Evolutionary conservation across 2,329 filamentous ascomycete genomes (phyloP), one percentile per base, ranked within the genome.

Genomic region (Exophiala phaeomuriformis): DNA sequence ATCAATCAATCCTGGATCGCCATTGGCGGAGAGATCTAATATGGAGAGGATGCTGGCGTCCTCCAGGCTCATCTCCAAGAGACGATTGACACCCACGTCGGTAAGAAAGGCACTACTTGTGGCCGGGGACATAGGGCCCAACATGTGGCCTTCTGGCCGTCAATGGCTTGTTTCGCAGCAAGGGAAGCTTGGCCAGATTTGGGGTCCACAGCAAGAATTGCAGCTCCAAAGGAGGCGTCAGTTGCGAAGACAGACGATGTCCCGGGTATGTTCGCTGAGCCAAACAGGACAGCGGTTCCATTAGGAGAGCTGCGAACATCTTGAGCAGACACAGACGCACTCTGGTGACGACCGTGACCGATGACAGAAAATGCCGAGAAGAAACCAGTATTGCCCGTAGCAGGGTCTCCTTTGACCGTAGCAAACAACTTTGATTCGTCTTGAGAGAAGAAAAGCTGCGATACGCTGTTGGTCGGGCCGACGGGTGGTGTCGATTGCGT

Each of bases 331-430:
- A 61, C 28, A 1, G 36, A 43, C 7, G 50, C 41, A 3, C 51
- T 57, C 5, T 30, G 49, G 12, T 39, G 35, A 30, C 60, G 63
- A 8, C 33, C 27, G 28, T 29, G 56, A 32, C 52, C n/a, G 28
- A 65, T 46, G 2, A 83, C 72, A 0, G 73, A 59, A 55, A 80
- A 81, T 0, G 72, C 65, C 0, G 77, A 75, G 7, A 84, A 53
- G 60, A 80, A 84, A 0, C 81, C 80, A 0, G 74, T 78, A 49
- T 77, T 80, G 63, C 80, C 81, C 3, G 66, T 67, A 0, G 69
- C 60, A 0, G 77, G 77, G 51, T 83, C 72, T 1, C 82, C 82
- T 66, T 85, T 85, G 39, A 84, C 79, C 1, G 77, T 81, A 0
- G 77, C 72, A 47, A 78, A 73, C 0, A 85, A 68, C 1, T 67